Conservation (phyloP, 2,329 filamentous ascomycete species). For the Stagonosporopsis rhizophila region DNA sequence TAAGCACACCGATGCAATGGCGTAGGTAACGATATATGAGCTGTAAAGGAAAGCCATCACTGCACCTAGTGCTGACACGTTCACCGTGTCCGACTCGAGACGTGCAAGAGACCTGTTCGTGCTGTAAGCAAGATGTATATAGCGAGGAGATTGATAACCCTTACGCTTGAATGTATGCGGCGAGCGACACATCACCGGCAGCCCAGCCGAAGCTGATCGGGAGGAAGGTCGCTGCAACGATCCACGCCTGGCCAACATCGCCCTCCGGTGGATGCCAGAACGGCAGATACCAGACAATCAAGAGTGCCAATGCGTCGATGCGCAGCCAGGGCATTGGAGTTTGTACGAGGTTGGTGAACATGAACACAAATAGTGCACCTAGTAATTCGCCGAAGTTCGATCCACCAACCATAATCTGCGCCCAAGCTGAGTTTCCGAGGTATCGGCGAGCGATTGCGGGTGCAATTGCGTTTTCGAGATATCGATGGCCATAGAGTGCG, state of each 20-base stretch:
- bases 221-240: constrained; percentile 55
- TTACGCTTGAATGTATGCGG: constrained; percentile 59
- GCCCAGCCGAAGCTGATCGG: constrained; percentile 59
- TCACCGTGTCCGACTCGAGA: constrained; percentile 53
- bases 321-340: constrained; percentile 62
- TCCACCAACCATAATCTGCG: constrained; percentile 60
- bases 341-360: constrained; percentile 57
- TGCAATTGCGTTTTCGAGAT: constrained; percentile 59
- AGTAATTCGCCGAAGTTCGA: constrained; percentile 60
- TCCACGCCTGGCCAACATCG: constrained; percentile 56
- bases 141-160: neutral
- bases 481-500: constrained; percentile 59
- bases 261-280: constrained; percentile 54
- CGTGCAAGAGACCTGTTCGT: constrained; percentile 49
- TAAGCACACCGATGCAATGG: constrained; percentile 54
- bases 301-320: constrained; percentile 55
- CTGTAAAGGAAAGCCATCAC: constrained; percentile 62
- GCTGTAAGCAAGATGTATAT: neutral
- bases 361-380: constrained; percentile 58
- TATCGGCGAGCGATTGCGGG: constrained; percentile 57
- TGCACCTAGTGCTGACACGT: constrained; percentile 58
- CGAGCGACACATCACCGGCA: constrained; percentile 59
- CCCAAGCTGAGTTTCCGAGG: constrained; percentile 58
- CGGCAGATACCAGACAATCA: constrained; percentile 59
- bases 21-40: constrained; percentile 58